phyloP scores from a whole-genome alignment of 164 flowering plant species.

The Paratinospora sagittata region DNA sequence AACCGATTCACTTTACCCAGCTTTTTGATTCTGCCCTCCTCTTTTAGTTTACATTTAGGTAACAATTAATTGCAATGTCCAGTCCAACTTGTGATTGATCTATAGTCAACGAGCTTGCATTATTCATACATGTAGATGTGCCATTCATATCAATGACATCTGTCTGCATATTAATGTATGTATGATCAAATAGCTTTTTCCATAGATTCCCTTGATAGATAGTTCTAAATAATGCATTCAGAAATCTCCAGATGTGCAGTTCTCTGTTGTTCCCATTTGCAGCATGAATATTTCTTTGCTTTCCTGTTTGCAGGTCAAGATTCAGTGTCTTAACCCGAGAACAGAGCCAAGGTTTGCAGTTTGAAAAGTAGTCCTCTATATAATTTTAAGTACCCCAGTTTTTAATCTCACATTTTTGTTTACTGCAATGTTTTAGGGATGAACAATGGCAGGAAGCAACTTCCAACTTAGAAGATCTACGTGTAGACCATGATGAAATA shows the following conservation, averaged over 20 bases:
- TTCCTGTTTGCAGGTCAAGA: constrained; percentile 38
- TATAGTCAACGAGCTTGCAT: not conserved
- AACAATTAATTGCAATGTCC: not conserved
- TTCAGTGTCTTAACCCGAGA: constrained; percentile 54
- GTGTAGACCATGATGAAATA: constrained; percentile 26
- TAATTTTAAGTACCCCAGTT: not conserved
- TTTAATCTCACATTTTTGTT: constrained; percentile 9
- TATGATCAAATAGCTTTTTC: not conserved
- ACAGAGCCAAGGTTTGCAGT: constrained; percentile 29
- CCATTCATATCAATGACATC: not conserved
- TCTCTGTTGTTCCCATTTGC: not conserved
- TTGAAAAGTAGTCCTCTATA: not conserved
- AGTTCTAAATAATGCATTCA: not conserved
- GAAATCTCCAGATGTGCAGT: constrained; percentile 3
- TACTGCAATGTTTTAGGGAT: constrained; percentile 31
- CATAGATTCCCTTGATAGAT: not conserved
- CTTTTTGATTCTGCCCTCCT: not conserved
- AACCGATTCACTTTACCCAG: not conserved
- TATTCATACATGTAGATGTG: not conserved
- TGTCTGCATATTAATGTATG: not conserved
- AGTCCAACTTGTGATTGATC: not conserved
- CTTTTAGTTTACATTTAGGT: not conserved
- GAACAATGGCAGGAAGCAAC: constrained; percentile 28
- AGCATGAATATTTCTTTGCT: not conserved
- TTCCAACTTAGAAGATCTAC: constrained; percentile 26